Base-by-base conservation (phyloP, 345 rosid species). In the Eucalyptus paniculata region DNA sequence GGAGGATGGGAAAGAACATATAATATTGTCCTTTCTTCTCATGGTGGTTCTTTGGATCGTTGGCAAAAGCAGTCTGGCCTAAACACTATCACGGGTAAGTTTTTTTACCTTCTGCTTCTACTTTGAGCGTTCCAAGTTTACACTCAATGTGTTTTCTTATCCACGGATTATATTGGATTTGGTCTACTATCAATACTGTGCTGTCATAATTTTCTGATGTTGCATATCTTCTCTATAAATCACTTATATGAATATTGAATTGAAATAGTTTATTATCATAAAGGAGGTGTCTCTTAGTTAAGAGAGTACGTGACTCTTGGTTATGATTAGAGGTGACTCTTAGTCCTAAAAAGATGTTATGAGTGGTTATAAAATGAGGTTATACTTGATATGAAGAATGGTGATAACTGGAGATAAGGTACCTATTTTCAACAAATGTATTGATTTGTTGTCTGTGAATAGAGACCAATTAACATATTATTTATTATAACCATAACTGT, bases 1-100 rank as follows among this genome's bases (percentile, higher is more conserved):
- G 97, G 99, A 89, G 94, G 98, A 91, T 97, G 96, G 97, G 98
- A 91, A 87, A 95, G 88, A 69, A 97, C 93, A 50, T 98, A 95
- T 87, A 96, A 94, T 94, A 96, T 98, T 86, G 89, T 93, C 89
- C 90, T 98, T 91, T 98, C 99, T 6, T 98, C 96, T 88, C 94
- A 94, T 86, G 99, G 99, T 45, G 91, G 88, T 88, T 95, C 98
- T 26, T 97, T 98, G 89, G 99, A 97, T 92, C 99, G 99, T 88
- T 98, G 99, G 99, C 98, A 96, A 92, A 97, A 94, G 87, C 99
- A 98, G 90, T 97, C 98, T 51, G 95, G 93, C 30, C 89, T 98
- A 87, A 94, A 94, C 93, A 97, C 98, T 49, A 96, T 97, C 99
- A 98, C 72, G 93, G 96, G 98, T 96, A 91, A 90, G 91, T 88